phyloP scores from a whole-genome alignment of 1,284 basidiomycete genomes.

The Flammula alnicola region DNA sequence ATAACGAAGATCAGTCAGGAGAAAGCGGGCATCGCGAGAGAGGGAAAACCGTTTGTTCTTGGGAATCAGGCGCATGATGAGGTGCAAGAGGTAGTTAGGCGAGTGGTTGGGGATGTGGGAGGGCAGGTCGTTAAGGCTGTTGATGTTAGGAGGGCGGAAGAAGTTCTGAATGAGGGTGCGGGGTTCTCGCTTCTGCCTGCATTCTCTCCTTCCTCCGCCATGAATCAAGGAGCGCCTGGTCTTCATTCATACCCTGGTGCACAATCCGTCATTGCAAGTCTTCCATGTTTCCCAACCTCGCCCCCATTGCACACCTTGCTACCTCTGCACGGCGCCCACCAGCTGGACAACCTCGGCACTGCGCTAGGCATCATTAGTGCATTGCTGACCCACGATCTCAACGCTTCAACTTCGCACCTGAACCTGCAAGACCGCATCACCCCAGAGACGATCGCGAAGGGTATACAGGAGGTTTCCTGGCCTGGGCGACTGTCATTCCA shows the following conservation, averaged over 20 bases:
- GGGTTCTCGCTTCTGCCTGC: slow-evolving; percentile 32
- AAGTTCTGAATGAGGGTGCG: slow-evolving; percentile 46
- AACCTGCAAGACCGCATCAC: slow-evolving; percentile 45
- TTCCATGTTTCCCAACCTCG: slow-evolving; percentile 44
- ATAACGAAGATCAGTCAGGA: slow-evolving; percentile 79
- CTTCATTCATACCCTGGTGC: slow-evolving; percentile 41
- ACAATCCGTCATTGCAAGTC: slow-evolving; percentile 46
- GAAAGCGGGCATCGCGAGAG: slow-evolving; percentile 84
- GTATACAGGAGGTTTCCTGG: slow-evolving; percentile 73
- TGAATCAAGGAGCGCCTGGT: too few relatives aligned
- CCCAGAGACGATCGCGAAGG: slow-evolving; percentile 51
- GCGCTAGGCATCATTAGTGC: slow-evolving; percentile 70
- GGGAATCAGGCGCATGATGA: slow-evolving; percentile 65
- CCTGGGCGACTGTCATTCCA: slow-evolving; percentile 85
- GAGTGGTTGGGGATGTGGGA: slow-evolving; percentile 44
- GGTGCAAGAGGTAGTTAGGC: slow-evolving; percentile 35
- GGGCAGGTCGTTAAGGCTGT: slow-evolving; percentile 46
- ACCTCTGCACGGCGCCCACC: slow-evolving; percentile 81
- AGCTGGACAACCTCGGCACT: slow-evolving; percentile 79
- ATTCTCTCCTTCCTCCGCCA: slow-evolving; percentile 19
- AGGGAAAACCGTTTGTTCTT: slow-evolving; percentile 74
- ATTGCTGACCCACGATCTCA: slow-evolving; percentile 53
- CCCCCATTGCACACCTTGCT: slow-evolving; percentile 48
- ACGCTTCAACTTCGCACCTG: too few relatives aligned
- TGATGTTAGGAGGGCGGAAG: slow-evolving; percentile 31